Evolutionary conservation across 352 stramenopile species (phyloP).

Genomic region (Phytophthora nicotianae): DNA sequence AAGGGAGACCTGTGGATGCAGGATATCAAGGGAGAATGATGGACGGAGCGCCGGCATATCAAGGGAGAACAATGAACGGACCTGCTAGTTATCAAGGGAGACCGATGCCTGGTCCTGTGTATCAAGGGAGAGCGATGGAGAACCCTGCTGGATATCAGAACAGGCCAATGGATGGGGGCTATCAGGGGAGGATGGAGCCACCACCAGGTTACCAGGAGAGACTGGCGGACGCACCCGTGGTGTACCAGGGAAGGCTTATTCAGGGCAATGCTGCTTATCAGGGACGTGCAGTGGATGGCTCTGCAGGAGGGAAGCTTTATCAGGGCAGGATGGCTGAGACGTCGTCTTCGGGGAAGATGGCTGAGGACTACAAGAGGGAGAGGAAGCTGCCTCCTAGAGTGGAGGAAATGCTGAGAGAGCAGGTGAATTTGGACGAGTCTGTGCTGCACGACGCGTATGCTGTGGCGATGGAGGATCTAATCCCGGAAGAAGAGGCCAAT

Average conservation of each 20-base stretch:
- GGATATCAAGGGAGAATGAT: constrained; percentile 5
- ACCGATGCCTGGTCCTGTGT: neutral
- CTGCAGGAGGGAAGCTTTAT: constrained; percentile 11
- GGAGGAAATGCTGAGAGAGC: constrained; percentile 38
- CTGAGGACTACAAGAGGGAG: constrained; percentile 36
- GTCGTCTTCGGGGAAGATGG: constrained; percentile 21
- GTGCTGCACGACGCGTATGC: constrained; percentile 51
- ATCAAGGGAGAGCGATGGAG: constrained; percentile 12
- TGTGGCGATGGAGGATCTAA: constrained; percentile 62
- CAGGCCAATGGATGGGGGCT: constrained; percentile 16
- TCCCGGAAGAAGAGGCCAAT: constrained; percentile 63
- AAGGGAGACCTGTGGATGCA: constrained; percentile 10
- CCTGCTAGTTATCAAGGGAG: constrained; percentile 18
- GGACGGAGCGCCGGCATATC: constrained; percentile 4
- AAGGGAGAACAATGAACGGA: constrained; percentile 6
- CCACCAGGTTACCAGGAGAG: constrained; percentile 4
- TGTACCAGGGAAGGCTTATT: constrained; percentile 12
- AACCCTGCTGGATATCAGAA: constrained; percentile 12
- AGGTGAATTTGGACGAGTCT: constrained; percentile 44
- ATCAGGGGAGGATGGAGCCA: constrained; percentile 14
- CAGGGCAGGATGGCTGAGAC: constrained; percentile 8
- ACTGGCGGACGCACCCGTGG: neutral
- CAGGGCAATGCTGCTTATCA: constrained; percentile 13
- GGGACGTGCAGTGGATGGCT: constrained; percentile 3
- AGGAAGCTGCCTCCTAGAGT: constrained; percentile 28